Evolutionary conservation across 805 yeast species (phyloP), one percentile per base, ranked within the genome.

Genomic region (Peterozyma toletana): DNA sequence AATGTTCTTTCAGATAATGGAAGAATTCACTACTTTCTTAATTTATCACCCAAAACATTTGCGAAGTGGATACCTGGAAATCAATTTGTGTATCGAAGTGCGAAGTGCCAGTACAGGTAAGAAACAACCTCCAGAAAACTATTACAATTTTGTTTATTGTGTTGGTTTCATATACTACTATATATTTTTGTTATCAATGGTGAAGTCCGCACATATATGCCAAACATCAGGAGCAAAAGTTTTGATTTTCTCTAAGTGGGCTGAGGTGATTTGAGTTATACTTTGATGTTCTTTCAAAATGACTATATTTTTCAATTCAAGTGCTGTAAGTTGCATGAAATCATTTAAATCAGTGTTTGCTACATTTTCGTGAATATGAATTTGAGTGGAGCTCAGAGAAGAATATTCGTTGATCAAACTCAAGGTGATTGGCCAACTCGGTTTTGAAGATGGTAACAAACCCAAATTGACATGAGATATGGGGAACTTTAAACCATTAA

Each of bases 201-300:
- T 21, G 39, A 36, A 39, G 41, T 78, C 83, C 2, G 72, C 66
- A 38, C 86, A 85, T 2, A 85, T 64, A 52, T 87, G 96, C 82
- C 86, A 82, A 2, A 88, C 79, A 40, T 83, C 91, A 0, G 96
- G 96, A 0, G 96, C 95, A 68, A 80, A 87, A 0, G 91, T 84
- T 62, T 87, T 88, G 44, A 88, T 85, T 50, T 67, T 74, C 49
- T 84, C 87, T 9, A 81, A 47, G 47, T 77, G 80, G 1, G 53
- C 9, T 10, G 60, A 60, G 6, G 35, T 38, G 44, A 1, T 55
- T 50, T 33, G 27, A 14, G 27, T 37, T 27, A 37, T n/a, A n/a
- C 7, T 3, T 36, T 13, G 45, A 15, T 7, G 39, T 6, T 33
- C 35, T 33, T 13, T 13, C 9, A 29, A 10, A 1, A 27, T 37